Evolutionary conservation across 2,329 filamentous ascomycete genomes (phyloP), one percentile per base, ranked within the genome.

Genomic region (Fusarium coffeatum): DNA sequence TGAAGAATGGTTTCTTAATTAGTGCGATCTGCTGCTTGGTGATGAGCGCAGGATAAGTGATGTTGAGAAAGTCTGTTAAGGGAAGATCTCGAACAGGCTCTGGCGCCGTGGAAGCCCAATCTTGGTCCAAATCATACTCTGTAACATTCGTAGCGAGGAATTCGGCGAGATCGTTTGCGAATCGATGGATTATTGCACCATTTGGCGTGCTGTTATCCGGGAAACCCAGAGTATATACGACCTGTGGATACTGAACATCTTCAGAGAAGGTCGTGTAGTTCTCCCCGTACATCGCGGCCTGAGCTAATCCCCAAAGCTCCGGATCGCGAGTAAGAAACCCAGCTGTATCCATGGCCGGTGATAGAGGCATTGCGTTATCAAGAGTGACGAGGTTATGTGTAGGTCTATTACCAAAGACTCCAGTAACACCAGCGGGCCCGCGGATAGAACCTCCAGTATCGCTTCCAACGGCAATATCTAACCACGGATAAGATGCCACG

Each of bases 361-460:
- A 79, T 2, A 86, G 69, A 1, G 84, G 82, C 64, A 84, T 77
- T 6, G 81, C 82, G 4, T 79, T 69, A n/a, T 82, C 80, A 0
- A 85, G 74, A 0, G 68, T 69, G 6, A 84, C 80, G 6, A 83
- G 73, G 0, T 76, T 80, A 8, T 47, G 59, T 0, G 79, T 80
- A 1, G 84, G 83, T 0, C 84, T 76, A 63, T 84, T 83, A 0
- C 83, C 85, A 37, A 83, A 85, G 0, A 83, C 62, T 2, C 84
- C 84, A 23, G 82, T 78, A 1, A 78, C 75, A 0, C 76, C 77
- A 3, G 83, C 81, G 0, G 84, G 84, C 1, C 82, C 79, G n/a
- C 84, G 79, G 56, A 86, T 83, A 78, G 81, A 69, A 0, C 71
- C 71, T 0, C 71, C 70, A 2, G 70, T 67, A 22, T 72, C 72